These are phyloP conservation scores for Periconia macrospinosa DNA, from an alignment of 2,329 filamentous ascomycete genomes.

Conservation along the genomic window DNA sequence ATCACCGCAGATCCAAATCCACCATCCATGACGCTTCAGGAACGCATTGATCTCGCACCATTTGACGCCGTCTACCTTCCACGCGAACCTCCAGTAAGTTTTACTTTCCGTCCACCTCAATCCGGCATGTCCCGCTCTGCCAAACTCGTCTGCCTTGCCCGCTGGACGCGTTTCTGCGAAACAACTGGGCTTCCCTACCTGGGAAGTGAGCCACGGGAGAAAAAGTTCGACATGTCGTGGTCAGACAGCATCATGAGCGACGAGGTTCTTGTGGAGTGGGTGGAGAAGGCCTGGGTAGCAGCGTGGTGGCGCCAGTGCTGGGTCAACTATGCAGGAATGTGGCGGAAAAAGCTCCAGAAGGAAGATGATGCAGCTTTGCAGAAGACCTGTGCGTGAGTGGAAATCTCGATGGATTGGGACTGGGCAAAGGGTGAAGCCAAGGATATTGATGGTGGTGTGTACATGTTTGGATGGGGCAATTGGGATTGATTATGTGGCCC, in stretches of 20 bases:
- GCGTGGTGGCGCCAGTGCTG: constrained; percentile 25
- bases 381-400: no score
- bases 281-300: constrained; percentile 23
- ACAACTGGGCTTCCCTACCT: constrained; percentile 16
- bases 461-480: no score
- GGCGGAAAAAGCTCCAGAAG: constrained; percentile 24
- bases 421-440: no score
- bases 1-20: not conserved
- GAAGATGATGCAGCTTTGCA: constrained; percentile 13
- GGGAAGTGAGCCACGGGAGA: constrained; percentile 16
- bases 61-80: constrained; percentile 17
- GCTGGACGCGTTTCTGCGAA: constrained; percentile 27
- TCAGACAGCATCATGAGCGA: constrained; percentile 15
- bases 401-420: no score
- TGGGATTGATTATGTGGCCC: no score
- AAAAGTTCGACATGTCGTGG: constrained; percentile 25
- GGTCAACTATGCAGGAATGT: constrained; percentile 27
- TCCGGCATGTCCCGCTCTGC: constrained; percentile 20
- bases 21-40: not conserved
- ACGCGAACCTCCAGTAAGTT: constrained; percentile 10
- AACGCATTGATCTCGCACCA: constrained; percentile 2
- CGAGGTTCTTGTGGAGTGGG: constrained; percentile 18
- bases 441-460: not conserved
- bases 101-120: constrained; percentile 17
- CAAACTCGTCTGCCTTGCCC: constrained; percentile 26